Evolutionary conservation across 164 flowering plant genomes (phyloP).

Genomic region (Akebia trifoliata): DNA sequence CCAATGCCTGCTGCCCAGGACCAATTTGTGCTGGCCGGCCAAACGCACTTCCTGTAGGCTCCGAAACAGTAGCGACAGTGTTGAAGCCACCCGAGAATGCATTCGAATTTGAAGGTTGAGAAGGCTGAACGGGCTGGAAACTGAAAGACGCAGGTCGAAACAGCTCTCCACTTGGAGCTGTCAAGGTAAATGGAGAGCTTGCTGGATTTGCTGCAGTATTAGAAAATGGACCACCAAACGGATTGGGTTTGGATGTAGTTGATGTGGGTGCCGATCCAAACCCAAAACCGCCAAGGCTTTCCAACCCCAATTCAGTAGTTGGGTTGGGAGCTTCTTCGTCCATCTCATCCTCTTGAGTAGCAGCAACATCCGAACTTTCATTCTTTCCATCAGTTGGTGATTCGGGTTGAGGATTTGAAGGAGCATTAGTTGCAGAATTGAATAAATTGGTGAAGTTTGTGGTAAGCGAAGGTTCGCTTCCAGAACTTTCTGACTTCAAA

Average conservation of each 20-base stretch:
- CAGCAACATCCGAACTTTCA: constrained; percentile 33
- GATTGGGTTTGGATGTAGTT: constrained; percentile 49
- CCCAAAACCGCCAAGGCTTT: constrained; percentile 68
- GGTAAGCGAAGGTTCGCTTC: constrained; percentile 22
- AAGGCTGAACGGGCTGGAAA: constrained; percentile 43
- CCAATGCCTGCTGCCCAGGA: constrained; percentile 72
- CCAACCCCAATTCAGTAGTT: constrained; percentile 41
- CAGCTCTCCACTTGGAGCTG: constrained; percentile 59
- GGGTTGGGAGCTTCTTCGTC: constrained; percentile 93
- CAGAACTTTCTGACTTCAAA: constrained; percentile 19
- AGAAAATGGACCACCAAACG: constrained; percentile 59
- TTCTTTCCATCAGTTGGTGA: constrained; percentile 26
- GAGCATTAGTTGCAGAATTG: constrained; percentile 16
- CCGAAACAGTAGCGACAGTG: constrained; percentile 26
- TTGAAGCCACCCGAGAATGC: constrained; percentile 51
- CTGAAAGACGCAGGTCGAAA: constrained; percentile 87
- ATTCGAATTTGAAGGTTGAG: constrained; percentile 35
- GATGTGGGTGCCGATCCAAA: constrained; percentile 51
- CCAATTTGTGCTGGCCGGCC: constrained; percentile 79
- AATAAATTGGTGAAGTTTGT: constrained; percentile 11
- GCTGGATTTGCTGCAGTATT: constrained; percentile 29
- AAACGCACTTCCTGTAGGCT: constrained; percentile 51
- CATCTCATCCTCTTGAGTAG: constrained; percentile 82
- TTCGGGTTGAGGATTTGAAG: constrained; percentile 26
- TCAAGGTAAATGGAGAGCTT: constrained; percentile 36